A percentile compares a stretch with the other conserved stretches of the same genome.
phyloP scores from a whole-genome alignment of 2,329 filamentous ascomycete species.

The Fonsecaea nubica region DNA sequence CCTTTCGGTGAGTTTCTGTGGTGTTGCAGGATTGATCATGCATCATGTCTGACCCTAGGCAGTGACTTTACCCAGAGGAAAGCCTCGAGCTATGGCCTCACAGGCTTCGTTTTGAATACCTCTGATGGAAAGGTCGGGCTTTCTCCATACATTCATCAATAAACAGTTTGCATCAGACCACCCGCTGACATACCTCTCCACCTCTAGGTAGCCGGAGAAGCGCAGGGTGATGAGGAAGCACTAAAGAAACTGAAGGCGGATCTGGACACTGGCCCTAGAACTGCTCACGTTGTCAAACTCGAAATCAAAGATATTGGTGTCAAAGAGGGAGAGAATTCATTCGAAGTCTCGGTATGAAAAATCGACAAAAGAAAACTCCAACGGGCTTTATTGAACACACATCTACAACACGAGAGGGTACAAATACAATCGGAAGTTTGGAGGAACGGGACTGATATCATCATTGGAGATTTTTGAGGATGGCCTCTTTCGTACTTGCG shows the following conservation, averaged over 20 bases:
- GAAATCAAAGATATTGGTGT: conserved; percentile 71
- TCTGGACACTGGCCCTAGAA: conserved; percentile 74
- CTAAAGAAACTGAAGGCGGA: conserved; percentile 75
- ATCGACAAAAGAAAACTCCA: not conserved
- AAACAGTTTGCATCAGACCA: not conserved
- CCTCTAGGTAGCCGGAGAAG: conserved; percentile 82
- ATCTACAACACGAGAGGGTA: not conserved
- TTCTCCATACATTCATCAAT: not conserved
- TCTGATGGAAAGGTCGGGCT: conserved; percentile 51
- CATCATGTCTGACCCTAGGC: conserved; percentile 10
- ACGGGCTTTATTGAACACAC: not conserved
- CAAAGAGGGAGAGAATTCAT: conserved; percentile 65
- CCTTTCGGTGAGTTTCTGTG: conserved; percentile 36
- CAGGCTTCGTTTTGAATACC: conserved; percentile 58
- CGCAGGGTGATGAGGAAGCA: conserved; percentile 72
- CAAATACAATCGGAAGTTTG: not conserved
- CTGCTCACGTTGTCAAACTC: conserved; percentile 75
- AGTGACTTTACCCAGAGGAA: conserved; percentile 54
- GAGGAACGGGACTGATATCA: conserved; percentile 10
- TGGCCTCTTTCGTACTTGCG: not conserved
- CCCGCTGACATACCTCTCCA: conserved; percentile 15
- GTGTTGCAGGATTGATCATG: not conserved
- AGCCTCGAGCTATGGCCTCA: conserved; percentile 53
- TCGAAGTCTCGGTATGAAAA: conserved; percentile 22
- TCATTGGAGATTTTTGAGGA: not conserved